A percentile compares a stretch with the other conserved stretches of the same genome.
Evolutionary conservation across 805 yeast species (phyloP).

Genomic region (Candida awuae): DNA sequence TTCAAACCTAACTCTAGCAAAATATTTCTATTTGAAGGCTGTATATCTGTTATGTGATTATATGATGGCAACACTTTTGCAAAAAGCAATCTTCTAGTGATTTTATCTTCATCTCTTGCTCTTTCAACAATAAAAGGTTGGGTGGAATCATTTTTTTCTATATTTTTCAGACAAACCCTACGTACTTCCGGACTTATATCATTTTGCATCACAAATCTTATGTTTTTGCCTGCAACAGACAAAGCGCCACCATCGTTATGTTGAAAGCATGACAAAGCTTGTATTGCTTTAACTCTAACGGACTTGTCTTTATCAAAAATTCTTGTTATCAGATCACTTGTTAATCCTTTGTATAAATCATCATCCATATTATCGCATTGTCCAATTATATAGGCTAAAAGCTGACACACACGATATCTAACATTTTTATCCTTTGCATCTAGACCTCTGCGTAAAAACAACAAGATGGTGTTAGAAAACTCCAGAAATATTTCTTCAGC

Average conservation of each 20-base stretch:
- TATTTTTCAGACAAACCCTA: constrained; percentile 69
- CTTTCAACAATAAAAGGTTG: constrained; percentile 61
- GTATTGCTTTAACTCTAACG: constrained; percentile 78
- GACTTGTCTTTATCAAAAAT: constrained; percentile 66
- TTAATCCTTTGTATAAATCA: constrained; percentile 55
- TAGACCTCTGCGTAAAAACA: constrained; percentile 55
- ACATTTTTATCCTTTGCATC: constrained; percentile 72
- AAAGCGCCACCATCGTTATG: constrained; percentile 37
- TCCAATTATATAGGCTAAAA: constrained; percentile 62
- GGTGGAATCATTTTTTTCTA: constrained; percentile 48
- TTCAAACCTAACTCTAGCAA: constrained; percentile 77
- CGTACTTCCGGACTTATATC: constrained; percentile 88
- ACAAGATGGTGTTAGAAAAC: neutral
- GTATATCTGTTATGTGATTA: constrained; percentile 49
- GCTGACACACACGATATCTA: constrained; percentile 70
- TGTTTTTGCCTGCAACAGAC: constrained; percentile 39
- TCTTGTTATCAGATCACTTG: constrained; percentile 53
- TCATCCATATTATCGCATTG: constrained; percentile 70
- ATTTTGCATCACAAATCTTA: constrained; percentile 50
- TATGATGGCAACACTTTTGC: constrained; percentile 59
- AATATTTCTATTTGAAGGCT: constrained; percentile 50
- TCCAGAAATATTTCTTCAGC: constrained; percentile 56
- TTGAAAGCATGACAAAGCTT: constrained; percentile 74
- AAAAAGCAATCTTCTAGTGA: constrained; percentile 67
- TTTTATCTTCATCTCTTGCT: constrained; percentile 69